Evolutionary conservation across 2,329 filamentous ascomycete genomes (phyloP), one percentile per base, ranked within the genome.

Genomic region (Dothistroma septosporum): DNA sequence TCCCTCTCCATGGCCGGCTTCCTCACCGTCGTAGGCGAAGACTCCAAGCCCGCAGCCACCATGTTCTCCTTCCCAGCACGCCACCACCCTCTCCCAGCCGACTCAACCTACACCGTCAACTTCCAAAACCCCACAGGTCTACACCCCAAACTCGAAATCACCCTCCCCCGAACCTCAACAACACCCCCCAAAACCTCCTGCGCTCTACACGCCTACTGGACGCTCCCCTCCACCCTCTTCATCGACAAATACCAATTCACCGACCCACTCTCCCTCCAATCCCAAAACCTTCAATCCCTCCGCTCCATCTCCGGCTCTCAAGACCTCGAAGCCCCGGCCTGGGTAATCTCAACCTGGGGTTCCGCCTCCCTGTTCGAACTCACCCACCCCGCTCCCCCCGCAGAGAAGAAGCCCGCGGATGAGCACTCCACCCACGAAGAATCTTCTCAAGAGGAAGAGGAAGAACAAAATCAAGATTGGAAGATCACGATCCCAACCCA

Each of bases 301-400:
- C 86, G 82, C 49, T 85, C 88, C 64, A 82, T 91, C 14, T 86
- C 86, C 28, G 84, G 89, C 12, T 90, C 91, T 21, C 89, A 92
- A 7, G 92, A 97, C 67, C 86, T 97, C 57, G 93, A 97, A 77
- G 92, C 91, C 0, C 93, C 93, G 1, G 88, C 88, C 68, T 97
- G 95, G 79, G 85, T 87, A 1, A 82, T 91, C 32, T 72, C 82
- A 7, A 75, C 81, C 33, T 97, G 93, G 93, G 93, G 93, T 5
- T 92, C 89, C 0, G 85, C 83, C 16, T 80, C 91, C 16, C 81
- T 97, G 4, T 76, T 97, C 21, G 87, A 94, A 72, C 81, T 97
- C 44, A 83, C 85, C 0, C 60, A 67, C 8, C 67, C 73, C 4
- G 28, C 54, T 37, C 31, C 59, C 8, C 41, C 57, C 16, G 46